phyloP scores from a whole-genome alignment of 108 stramenopile genomes.

The Cyclotella choctawhatcheeana region DNA sequence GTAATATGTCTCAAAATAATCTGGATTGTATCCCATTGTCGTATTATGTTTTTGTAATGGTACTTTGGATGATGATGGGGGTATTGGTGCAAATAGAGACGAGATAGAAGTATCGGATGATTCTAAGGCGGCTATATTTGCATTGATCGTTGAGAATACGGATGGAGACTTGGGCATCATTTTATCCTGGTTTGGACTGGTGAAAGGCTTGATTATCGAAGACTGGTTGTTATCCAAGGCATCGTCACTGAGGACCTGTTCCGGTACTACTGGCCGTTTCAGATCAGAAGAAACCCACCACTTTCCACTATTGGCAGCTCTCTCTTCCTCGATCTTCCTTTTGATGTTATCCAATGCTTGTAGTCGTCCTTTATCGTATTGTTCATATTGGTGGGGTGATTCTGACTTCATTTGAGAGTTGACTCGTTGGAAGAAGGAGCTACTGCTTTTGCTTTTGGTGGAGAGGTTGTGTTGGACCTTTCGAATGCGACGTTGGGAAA shows the following conservation, averaged over 20 bases:
- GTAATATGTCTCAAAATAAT: slow-evolving; percentile 40
- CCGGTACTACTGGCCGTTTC: not conserved
- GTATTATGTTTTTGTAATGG: slow-evolving; percentile 15
- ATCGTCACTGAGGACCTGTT: not conserved
- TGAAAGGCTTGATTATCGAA: too few species aligned
- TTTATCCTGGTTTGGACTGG: too few species aligned
- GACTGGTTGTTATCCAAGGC: not conserved
- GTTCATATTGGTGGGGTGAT: slow-evolving; percentile 35
- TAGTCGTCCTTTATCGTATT: slow-evolving; percentile 18
- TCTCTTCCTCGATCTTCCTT: not conserved
- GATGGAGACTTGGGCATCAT: slow-evolving; percentile 3
- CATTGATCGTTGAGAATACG: slow-evolving; percentile 38
- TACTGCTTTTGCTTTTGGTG: not conserved
- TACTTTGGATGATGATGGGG: not conserved
- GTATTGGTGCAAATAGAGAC: slow-evolving; percentile 21
- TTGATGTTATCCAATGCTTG: slow-evolving; percentile 1
- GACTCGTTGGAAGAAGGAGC: slow-evolving; percentile 36
- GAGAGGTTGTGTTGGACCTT: not conserved
- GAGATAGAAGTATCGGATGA: not conserved
- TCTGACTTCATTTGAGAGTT: slow-evolving; percentile 43
- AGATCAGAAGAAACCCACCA: not conserved
- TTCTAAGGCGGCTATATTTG: slow-evolving; percentile 15
- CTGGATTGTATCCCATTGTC: slow-evolving; percentile 25
- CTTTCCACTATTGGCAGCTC: not conserved
- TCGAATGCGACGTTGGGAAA: not conserved